These are phyloP conservation scores for Ormosia emarginata DNA, from an alignment of 306 rosid species.

Conservation along the genomic window DNA sequence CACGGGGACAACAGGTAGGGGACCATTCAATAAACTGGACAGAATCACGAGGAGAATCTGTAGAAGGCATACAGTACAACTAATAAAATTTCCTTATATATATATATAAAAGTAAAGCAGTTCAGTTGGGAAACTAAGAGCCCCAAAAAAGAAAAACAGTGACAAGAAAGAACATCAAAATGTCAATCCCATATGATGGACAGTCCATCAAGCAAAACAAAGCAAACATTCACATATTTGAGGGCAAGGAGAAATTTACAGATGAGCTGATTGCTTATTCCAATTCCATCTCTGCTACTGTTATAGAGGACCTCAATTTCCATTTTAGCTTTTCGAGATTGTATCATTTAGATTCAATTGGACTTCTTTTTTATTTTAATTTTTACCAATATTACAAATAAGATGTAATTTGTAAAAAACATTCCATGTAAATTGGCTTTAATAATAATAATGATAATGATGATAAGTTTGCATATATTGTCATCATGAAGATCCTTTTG, in stretches of 20 bases:
- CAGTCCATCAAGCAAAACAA: not conserved
- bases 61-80: conserved; percentile 28
- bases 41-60: conserved; percentile 99
- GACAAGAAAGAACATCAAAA: not conserved
- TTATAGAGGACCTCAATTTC: not conserved
- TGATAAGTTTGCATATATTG: not conserved
- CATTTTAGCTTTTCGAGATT: not conserved
- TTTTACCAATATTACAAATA: not conserved
- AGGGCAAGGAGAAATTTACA: not conserved
- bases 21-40: conserved; percentile 99
- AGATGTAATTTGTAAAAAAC: not conserved
- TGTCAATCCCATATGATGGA: not conserved
- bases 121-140: conserved; percentile 6
- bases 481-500: not conserved
- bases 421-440: not conserved
- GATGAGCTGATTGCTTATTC: not conserved
- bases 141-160: not conserved
- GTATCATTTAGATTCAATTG: conserved; percentile 6
- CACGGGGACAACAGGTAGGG: conserved; percentile 83
- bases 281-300: not conserved
- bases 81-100: conserved; percentile 3
- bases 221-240: not conserved
- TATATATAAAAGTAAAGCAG: not conserved
- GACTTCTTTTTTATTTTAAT: conserved; percentile 1
- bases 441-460: not conserved